Evolutionary conservation across 2,329 filamentous ascomycete genomes (phyloP).

Genomic region (Aspergillus pseudoterreus): DNA sequence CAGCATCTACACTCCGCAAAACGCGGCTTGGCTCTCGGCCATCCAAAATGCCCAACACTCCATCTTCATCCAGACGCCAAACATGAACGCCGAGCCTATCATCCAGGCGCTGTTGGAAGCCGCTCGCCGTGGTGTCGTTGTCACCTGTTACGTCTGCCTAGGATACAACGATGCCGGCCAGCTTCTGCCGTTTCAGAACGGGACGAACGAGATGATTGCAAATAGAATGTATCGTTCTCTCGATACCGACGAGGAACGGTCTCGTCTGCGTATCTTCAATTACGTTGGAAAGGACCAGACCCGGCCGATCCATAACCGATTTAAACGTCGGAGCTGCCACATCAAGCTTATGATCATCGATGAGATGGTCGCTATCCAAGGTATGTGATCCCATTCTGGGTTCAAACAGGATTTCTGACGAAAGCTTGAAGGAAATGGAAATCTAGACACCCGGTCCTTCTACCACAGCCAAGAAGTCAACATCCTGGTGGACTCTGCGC

Average conservation of each 20-base stretch:
- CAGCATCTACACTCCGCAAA: conserved; percentile 65
- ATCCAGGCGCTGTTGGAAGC: conserved; percentile 62
- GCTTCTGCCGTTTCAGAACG: conserved; percentile 70
- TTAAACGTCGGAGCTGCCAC: conserved; percentile 67
- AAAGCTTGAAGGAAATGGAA: conserved; percentile 56
- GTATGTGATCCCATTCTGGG: conserved; percentile 11
- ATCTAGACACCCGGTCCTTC: conserved; percentile 78
- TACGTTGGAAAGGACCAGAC: conserved; percentile 74
- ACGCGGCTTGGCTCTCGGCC: conserved; percentile 69
- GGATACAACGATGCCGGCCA: conserved; percentile 78
- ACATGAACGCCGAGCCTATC: conserved; percentile 68
- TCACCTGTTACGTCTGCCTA: conserved; percentile 69
- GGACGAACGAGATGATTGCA: conserved; percentile 69
- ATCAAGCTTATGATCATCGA: conserved; percentile 76
- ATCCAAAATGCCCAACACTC: conserved; percentile 59
- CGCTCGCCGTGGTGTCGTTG: conserved; percentile 62
- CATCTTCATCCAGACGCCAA: conserved; percentile 76
- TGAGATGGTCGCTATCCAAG: conserved; percentile 64
- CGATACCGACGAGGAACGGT: conserved; percentile 47
- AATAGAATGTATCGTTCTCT: conserved; percentile 57
- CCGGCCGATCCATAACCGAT: conserved; percentile 61
- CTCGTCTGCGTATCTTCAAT: conserved; percentile 59
- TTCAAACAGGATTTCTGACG: neutral
- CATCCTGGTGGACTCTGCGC: conserved; percentile 64
- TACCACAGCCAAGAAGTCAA: conserved; percentile 77